Conservation (phyloP, 139 green algal genomes). For the Bryopsis sp. region DNA sequence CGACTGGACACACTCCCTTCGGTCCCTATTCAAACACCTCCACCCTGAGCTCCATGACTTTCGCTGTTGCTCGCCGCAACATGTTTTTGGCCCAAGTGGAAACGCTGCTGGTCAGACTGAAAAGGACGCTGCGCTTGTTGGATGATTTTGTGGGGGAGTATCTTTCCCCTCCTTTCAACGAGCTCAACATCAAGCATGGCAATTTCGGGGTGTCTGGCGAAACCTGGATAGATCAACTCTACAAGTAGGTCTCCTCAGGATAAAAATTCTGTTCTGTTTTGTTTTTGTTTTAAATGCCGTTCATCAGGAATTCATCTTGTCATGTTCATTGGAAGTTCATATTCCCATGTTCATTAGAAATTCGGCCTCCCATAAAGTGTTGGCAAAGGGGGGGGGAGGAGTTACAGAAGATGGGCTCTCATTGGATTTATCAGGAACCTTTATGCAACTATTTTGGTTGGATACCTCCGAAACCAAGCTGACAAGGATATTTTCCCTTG, state of each 20-base stretch:
- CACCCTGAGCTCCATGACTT: slow-evolving; percentile 1
- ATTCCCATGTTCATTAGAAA: too few relatives aligned
- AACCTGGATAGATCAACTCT: slow-evolving; percentile 6
- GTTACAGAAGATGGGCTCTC: too few relatives aligned
- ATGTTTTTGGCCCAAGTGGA: slow-evolving; percentile 1
- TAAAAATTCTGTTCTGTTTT: too few relatives aligned
- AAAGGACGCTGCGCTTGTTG: background rate
- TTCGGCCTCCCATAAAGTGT: too few relatives aligned
- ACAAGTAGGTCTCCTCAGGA: slow-evolving; percentile 2
- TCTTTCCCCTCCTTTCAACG: background rate
- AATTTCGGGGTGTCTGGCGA: background rate
- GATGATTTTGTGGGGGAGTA: slow-evolving; percentile 4
- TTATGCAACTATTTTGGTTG: too few relatives aligned
- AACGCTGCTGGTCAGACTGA: background rate
- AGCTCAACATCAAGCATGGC: background rate
- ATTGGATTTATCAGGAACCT: background rate
- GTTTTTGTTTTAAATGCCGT: too few relatives aligned
- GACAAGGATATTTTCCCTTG: too few relatives aligned
- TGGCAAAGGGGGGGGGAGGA: too few relatives aligned
- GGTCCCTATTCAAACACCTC: slow-evolving; percentile 6
- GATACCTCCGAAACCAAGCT: too few relatives aligned
- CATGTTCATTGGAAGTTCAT: too few relatives aligned
- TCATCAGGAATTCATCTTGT: too few relatives aligned
- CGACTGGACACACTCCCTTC: slow-evolving; percentile 12
- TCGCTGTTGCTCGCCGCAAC: background rate